Percentiles rank a stretch among this genome's conserved stretches.
phyloP scores from a whole-genome alignment of 1,284 basidiomycete genomes.

The Pseudozyma sp. region DNA sequence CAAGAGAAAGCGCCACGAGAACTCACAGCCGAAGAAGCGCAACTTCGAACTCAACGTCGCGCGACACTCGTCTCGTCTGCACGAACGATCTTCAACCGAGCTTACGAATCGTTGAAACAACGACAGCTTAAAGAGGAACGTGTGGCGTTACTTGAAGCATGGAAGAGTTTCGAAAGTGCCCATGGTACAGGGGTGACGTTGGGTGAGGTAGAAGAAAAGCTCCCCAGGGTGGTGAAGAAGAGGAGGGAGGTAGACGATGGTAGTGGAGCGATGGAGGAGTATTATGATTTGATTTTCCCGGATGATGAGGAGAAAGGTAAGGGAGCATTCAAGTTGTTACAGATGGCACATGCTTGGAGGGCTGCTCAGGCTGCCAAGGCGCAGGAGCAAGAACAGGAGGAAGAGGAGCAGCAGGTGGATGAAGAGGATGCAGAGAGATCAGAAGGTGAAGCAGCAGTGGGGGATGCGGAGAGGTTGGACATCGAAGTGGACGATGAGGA shows the following conservation, averaged over 20 bases:
- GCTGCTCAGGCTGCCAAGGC: slow-evolving; percentile 49
- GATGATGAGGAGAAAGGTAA: slow-evolving; percentile 65
- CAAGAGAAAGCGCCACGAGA: slow-evolving; percentile 62
- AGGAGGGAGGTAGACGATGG: slow-evolving; percentile 46
- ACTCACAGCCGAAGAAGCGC: slow-evolving; percentile 41
- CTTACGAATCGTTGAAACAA: slow-evolving; percentile 84
- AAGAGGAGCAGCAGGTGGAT: not conserved
- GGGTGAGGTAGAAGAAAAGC: slow-evolving; percentile 84
- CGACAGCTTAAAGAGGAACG: slow-evolving; percentile 90
- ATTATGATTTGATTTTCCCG: slow-evolving; percentile 67
- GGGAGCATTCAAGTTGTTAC: slow-evolving; percentile 63
- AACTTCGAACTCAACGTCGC: slow-evolving; percentile 70
- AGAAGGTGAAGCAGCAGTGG: not conserved
- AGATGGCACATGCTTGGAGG: slow-evolving; percentile 64
- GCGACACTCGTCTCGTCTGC: slow-evolving; percentile 77
- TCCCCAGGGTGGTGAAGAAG: slow-evolving; percentile 89
- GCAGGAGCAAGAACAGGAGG: slow-evolving; percentile 5
- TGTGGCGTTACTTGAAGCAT: slow-evolving; percentile 87
- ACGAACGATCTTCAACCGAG: slow-evolving; percentile 83
- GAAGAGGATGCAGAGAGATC: not conserved
- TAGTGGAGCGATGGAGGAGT: slow-evolving; percentile 63
- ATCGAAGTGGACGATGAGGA: slow-evolving; percentile 21
- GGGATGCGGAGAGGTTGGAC: slow-evolving; percentile 10
- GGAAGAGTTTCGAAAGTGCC: slow-evolving; percentile 89
- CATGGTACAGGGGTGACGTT: slow-evolving; percentile 75